These are phyloP conservation scores for Beta macrorhiza DNA, from an alignment of 179 eudicot genomes.

Conservation along the genomic window DNA sequence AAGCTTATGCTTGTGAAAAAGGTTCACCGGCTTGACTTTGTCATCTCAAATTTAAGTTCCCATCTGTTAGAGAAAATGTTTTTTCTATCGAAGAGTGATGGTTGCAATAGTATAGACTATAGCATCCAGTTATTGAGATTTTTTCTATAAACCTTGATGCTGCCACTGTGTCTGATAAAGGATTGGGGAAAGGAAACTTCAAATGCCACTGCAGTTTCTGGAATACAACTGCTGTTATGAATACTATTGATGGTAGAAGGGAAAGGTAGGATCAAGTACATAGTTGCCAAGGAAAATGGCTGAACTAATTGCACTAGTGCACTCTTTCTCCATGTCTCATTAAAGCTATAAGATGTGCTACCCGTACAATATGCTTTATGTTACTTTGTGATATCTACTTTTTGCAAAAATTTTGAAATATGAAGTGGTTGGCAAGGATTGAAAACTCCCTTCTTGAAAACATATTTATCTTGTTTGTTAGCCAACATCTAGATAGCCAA, in stretches of 20 bases:
- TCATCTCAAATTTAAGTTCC: not conserved
- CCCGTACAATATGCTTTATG: not conserved
- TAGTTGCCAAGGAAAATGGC: not conserved
- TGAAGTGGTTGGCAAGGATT: not conserved
- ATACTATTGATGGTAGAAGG: too few species aligned
- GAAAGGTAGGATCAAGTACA: not conserved
- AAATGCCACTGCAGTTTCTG: not conserved
- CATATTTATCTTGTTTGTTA: not conserved
- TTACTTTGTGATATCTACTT: not conserved
- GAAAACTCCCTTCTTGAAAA: not conserved
- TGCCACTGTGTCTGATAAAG: not conserved
- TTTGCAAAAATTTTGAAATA: not conserved
- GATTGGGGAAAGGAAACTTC: not conserved
- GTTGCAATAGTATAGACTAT: not conserved
- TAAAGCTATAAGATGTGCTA: not conserved
- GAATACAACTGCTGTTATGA: too few species aligned
- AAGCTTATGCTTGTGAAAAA: too few species aligned
- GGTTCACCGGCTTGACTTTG: not conserved
- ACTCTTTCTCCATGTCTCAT: not conserved
- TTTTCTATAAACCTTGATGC: not conserved
- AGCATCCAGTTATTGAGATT: not conserved
- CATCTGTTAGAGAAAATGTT: not conserved
- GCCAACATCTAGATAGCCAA: not conserved
- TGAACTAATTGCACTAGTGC: not conserved
- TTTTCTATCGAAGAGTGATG: not conserved